phyloP scores from a whole-genome alignment of 306 rosid species.

The Quercus ilex region DNA sequence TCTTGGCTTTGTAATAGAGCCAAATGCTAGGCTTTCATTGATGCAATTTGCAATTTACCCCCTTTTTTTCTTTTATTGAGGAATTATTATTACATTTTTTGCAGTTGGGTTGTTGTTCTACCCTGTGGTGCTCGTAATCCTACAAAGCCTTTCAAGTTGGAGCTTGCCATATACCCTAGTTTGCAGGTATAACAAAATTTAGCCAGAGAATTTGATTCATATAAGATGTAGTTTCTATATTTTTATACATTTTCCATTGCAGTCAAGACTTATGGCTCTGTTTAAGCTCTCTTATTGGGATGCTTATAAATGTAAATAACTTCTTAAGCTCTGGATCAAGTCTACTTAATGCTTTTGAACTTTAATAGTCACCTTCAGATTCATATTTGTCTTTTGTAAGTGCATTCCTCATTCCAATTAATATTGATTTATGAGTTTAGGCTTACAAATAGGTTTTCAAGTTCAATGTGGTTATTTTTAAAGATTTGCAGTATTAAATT shows the following conservation, averaged over 20 bases:
- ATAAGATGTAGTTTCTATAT: not conserved
- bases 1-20: constrained; percentile 3
- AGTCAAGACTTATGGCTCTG: not conserved
- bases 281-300: not conserved
- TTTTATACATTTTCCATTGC: not conserved
- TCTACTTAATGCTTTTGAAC: not conserved
- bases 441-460: not conserved
- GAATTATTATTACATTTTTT: constrained; percentile 21
- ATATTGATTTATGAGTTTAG: not conserved
- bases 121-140: constrained; percentile 72
- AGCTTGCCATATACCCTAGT: constrained; percentile 79
- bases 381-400: not conserved
- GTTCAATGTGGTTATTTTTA: not conserved
- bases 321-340: not conserved
- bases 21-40: constrained; percentile 22
- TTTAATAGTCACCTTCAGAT: not conserved
- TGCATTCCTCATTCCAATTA: not conserved
- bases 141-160: constrained; percentile 81
- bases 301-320: constrained; percentile 10
- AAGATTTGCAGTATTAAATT: not conserved
- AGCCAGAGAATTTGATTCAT: not conserved
- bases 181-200: constrained; percentile 59
- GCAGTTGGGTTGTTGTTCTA: constrained; percentile 90
- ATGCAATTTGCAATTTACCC: constrained; percentile 1
- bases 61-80: not conserved